Evolutionary conservation across 331 rosid genomes (phyloP).

Genomic region (Malus hybrid): DNA sequence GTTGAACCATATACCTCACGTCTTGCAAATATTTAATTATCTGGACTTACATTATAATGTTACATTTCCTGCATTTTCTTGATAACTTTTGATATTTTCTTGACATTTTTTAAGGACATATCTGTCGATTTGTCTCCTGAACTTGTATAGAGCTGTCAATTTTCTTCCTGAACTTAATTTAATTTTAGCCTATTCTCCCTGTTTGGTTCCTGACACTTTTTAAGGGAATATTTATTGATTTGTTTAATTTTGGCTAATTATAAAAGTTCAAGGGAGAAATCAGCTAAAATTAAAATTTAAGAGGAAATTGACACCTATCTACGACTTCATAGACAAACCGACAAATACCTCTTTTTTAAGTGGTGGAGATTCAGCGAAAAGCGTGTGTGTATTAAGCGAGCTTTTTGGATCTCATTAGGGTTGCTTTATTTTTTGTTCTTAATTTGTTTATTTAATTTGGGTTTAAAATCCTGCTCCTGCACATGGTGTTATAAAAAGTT

Average conservation of each 20-base stretch:
- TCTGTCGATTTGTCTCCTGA: too few species aligned
- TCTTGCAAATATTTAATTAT: background rate
- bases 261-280: too few species aligned
- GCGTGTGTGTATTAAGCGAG: constrained; percentile 24
- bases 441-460: background rate
- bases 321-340: too few species aligned
- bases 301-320: too few species aligned
- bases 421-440: background rate
- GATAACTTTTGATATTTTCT: background rate
- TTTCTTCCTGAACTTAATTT: too few species aligned
- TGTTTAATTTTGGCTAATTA: too few species aligned
- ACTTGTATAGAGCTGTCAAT: too few species aligned
- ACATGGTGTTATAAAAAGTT: constrained; percentile 12
- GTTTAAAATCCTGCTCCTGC: constrained; percentile 6
- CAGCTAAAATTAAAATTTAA: too few species aligned
- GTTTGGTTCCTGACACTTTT: too few species aligned
- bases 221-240: too few species aligned
- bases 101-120: too few species aligned
- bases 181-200: too few species aligned
- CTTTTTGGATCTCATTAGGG: constrained; percentile 22
- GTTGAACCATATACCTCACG: background rate
- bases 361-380: background rate
- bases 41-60: background rate
- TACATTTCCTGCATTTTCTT: background rate
- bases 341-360: background rate